Percentiles rank a stretch among this genome's conserved stretches.
Conservation (phyloP, 805 yeast genomes). For the Candida golubevii region DNA sequence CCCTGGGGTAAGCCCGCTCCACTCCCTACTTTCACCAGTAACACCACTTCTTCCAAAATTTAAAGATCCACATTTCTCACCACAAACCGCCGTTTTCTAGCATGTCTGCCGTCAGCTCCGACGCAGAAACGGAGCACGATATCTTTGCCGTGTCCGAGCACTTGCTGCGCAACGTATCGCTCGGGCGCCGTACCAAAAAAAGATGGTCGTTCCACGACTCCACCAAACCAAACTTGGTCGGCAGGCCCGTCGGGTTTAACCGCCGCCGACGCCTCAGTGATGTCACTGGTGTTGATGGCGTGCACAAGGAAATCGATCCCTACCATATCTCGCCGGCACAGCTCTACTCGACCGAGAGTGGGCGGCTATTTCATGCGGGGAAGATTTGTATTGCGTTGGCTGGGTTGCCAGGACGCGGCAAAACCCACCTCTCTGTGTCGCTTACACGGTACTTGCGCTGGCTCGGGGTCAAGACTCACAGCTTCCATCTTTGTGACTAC, state of each 20-base stretch:
- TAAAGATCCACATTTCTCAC: too few relatives aligned
- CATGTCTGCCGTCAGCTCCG: constrained; percentile 30
- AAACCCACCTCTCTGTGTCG: constrained; percentile 88
- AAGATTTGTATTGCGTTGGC: constrained; percentile 82
- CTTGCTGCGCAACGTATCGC: constrained; percentile 23
- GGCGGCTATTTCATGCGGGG: constrained; percentile 93
- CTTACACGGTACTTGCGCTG: constrained; percentile 89
- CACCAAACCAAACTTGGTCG: constrained; percentile 35
- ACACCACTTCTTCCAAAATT: too few relatives aligned
- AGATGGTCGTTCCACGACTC: constrained; percentile 42
- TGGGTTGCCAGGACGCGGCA: constrained; percentile 95
- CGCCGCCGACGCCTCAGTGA: constrained; percentile 37
- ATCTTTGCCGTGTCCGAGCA: constrained; percentile 34
- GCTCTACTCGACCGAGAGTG: constrained; percentile 86
- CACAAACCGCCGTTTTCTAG: too few relatives aligned
- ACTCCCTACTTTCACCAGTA: too few relatives aligned
- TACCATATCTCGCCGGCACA: constrained; percentile 86
- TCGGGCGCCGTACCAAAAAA: constrained; percentile 35
- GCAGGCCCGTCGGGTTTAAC: constrained; percentile 25
- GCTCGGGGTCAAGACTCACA: constrained; percentile 90
- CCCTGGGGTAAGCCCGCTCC: too few relatives aligned
- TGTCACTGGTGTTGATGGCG: constrained; percentile 46
- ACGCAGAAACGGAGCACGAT: constrained; percentile 28
- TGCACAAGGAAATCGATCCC: constrained; percentile 59
- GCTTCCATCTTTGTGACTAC: constrained; percentile 78